A percentile compares a stretch with the other conserved stretches of the same genome.
phyloP scores from a whole-genome alignment of 169 alveolate species.

The Amoebophrya sp. region DNA sequence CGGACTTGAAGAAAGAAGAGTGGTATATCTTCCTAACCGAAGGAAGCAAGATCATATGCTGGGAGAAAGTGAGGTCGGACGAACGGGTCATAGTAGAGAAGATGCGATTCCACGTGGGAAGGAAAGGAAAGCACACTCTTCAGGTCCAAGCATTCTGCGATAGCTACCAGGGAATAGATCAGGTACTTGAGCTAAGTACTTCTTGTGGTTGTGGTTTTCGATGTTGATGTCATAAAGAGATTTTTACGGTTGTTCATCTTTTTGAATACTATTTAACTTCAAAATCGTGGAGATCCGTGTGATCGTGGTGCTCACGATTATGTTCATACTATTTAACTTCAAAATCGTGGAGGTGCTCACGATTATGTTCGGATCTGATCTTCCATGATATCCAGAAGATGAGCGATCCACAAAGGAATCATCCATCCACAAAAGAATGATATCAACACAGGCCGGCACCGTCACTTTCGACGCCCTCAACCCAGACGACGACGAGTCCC shows the following conservation, averaged over 20 bases:
- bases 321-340: not conserved
- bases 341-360: not conserved
- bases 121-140: slow-evolving; percentile 21
- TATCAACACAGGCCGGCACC: not conserved
- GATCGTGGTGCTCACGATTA: not conserved
- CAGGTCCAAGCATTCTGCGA: not conserved
- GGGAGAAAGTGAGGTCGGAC: not conserved
- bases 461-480: not conserved
- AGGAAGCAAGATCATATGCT: not conserved
- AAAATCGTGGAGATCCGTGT: not conserved
- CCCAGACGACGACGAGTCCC: not conserved
- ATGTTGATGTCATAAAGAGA: no score
- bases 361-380: not conserved
- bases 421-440: not conserved
- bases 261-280: not conserved
- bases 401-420: not conserved
- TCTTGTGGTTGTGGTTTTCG: no score
- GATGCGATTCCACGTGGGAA: slow-evolving; percentile 24
- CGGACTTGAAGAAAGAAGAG: slow-evolving; percentile 68
- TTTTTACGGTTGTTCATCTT: no score
- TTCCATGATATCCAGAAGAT: not conserved
- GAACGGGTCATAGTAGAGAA: not conserved
- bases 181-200: not conserved
- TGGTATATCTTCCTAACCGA: slow-evolving; percentile 51
- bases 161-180: slow-evolving; percentile 15